Conservation (phyloP, 352 stramenopile species). For the Globisporangium canariense region DNA sequence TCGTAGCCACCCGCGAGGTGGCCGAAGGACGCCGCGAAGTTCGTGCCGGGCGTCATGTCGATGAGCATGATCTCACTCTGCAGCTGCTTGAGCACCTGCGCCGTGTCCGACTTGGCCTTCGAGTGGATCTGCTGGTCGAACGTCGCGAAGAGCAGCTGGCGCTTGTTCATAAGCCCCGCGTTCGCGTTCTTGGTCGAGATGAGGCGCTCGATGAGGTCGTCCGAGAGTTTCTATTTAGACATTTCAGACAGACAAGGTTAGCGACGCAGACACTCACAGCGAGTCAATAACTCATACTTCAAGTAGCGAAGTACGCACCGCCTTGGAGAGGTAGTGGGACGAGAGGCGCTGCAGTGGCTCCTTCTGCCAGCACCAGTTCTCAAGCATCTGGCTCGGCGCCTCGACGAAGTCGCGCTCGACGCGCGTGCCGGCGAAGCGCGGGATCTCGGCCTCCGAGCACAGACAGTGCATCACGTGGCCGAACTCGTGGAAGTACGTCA, state of each 20-base stretch:
- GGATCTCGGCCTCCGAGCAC: constrained; percentile 78
- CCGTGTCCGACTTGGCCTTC: constrained; percentile 76
- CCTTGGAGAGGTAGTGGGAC: constrained; percentile 78
- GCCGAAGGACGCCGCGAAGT: constrained; percentile 82
- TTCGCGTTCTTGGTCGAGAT: constrained; percentile 88
- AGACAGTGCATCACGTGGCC: constrained; percentile 90
- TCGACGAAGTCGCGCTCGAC: constrained; percentile 89
- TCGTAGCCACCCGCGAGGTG: constrained; percentile 81
- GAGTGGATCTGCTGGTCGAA: constrained; percentile 88
- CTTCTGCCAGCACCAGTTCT: constrained; percentile 91
- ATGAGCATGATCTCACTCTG: constrained; percentile 86
- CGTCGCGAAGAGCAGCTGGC: constrained; percentile 75
- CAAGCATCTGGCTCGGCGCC: constrained; percentile 89
- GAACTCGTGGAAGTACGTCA: constrained; percentile 91
- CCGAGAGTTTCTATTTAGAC: constrained; percentile 60
- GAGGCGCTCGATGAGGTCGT: constrained; percentile 74
- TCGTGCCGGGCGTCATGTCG: constrained; percentile 81
- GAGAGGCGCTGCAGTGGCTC: constrained; percentile 79
- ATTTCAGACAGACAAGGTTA: constrained; percentile 2
- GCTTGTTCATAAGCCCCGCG: constrained; percentile 77
- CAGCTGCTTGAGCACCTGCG: constrained; percentile 73
- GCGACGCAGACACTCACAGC: neutral
- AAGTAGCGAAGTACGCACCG: constrained; percentile 22
- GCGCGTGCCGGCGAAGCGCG: constrained; percentile 70
- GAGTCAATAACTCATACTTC: neutral